Evolutionary conservation across 164 flowering plant genomes (phyloP), one percentile per base, ranked within the genome.

Genomic region (Euptelea pleiosperma): DNA sequence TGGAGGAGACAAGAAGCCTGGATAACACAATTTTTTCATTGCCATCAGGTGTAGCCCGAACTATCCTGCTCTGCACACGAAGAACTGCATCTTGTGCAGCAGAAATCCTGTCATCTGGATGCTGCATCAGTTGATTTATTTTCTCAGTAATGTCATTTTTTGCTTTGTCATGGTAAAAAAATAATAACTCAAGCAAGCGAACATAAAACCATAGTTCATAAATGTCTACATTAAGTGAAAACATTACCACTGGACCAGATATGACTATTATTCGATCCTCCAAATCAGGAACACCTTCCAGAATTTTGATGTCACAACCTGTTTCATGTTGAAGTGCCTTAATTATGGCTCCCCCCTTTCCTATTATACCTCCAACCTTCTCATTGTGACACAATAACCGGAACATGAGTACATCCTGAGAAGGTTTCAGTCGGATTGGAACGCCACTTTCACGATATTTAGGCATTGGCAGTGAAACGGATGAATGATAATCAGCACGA

Each of bases 31-130:
- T 50, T 58, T 73, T 80, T 35, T 89, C 98, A 63, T 73, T 74
- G 71, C 50, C 70, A 61, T 85, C 94, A 66, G 91, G 77, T 51
- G 61, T 51, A 48, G 82, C 77, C 74, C 72, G 82, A n/a, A 68
- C 62, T 66, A 86, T 81, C 78, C 94, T 81, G 50, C 67, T 62
- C 48, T 83, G 96, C 15, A 93, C 86, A 42, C 96, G 89, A 58
- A 93, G 85, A 56, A 86, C 79, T 48, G 94, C 99, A 74, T 93
- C 99, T 71, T 90, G 96, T 16, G 76, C 78, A 41, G 91, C 69
- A 64, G 97, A 81, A 52, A 93, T 67, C 72, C 91, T 80, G 42
- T 93, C 97, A 65, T 84, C 96, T 48, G 94, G 99, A 69, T 83
- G 85, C 99, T 93, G 87, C 74, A 85, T 42, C 35, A 55, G 45